These are phyloP conservation scores for Aspergillus cavernicola DNA, from an alignment of 495 filamentous ascomycete species.

Conservation along the genomic window DNA sequence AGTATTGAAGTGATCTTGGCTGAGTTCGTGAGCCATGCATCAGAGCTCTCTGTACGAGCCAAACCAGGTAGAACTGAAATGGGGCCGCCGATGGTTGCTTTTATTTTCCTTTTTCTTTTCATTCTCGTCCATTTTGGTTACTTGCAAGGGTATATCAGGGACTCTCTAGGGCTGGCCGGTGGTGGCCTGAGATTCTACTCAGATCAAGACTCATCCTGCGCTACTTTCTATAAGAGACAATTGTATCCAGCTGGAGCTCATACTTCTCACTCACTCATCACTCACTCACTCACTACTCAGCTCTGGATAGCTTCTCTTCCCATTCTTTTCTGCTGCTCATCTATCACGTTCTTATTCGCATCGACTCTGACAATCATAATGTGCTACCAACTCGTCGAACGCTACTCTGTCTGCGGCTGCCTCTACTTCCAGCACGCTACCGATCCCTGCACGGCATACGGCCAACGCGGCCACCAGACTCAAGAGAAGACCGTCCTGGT, in stretches of 20 bases:
- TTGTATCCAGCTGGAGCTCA: not conserved
- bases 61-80: not conserved
- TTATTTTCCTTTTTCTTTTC: slow-evolving; percentile 1
- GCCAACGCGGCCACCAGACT: slow-evolving; percentile 65
- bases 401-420: slow-evolving; percentile 76
- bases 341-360: too few relatives aligned
- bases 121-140: not conserved
- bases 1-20: too few relatives aligned
- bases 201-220: not conserved
- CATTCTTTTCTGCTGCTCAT: not conserved
- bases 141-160: not conserved
- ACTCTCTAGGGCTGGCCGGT: not conserved
- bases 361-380: slow-evolving; percentile 38
- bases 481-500: slow-evolving; percentile 75
- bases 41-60: not conserved
- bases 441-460: slow-evolving; percentile 68
- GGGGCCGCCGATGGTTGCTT: not conserved
- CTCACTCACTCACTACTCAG: not conserved
- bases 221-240: not conserved
- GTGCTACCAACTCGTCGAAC: slow-evolving; percentile 71
- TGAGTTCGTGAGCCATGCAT: not conserved
- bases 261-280: not conserved
- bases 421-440: slow-evolving; percentile 76
- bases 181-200: slow-evolving; percentile 1
- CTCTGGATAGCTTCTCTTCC: not conserved